Base-by-base conservation (phyloP, 805 yeast species). In the Spathaspora arborariae region DNA sequence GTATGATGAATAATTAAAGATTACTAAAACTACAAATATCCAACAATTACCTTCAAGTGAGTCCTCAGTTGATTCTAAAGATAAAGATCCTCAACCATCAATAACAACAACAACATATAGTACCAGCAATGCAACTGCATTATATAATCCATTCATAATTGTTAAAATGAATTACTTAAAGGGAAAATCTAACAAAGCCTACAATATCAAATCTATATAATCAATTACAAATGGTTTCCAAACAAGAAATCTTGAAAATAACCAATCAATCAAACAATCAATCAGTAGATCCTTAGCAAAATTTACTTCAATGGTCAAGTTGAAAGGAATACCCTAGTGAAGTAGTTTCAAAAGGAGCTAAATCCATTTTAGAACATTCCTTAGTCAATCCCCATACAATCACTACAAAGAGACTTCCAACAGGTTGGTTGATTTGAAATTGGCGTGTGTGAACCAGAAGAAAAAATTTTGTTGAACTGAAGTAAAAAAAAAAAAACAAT, bases 271-370 rank as follows among this genome's bases (percentile, higher is more conserved):
- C 19, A 20, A 15, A 35, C 18, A 5, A 35, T 42, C 11, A 30
- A n/a, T 21, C 39, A 20, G 20, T 13, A 4, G 20, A 44, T 13
- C 13, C 5, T 7, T 43, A 45, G 43, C 15, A 41, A 13, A 30
- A 42, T 22, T 13, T 26, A n/a, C 19, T 33, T 4, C 20, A 35
- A 10, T 47, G 51, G 51, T 30, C 37, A 11, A 15, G 18, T 5
- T 30, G 51, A 42, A 44, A 19, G 35, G 51, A 47, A n/a, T 44
- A 33, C 22, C 47, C 51, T 10, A 41, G 20, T 26, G 47, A 47
- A 15, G 18, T 18, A 21, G 16, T 47, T 7, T 27, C 41, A 2
- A 9, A 26, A 20, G 34, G 39, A 3, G 18, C 35, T 30, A 30
- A 30, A 30, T 30, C 35, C 6, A 30, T 30, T 15, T n/a, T 30